These are phyloP conservation scores for Teratosphaeriaceae sp. DNA, from an alignment of 2,329 filamentous ascomycete species.

Conservation along the genomic window DNA sequence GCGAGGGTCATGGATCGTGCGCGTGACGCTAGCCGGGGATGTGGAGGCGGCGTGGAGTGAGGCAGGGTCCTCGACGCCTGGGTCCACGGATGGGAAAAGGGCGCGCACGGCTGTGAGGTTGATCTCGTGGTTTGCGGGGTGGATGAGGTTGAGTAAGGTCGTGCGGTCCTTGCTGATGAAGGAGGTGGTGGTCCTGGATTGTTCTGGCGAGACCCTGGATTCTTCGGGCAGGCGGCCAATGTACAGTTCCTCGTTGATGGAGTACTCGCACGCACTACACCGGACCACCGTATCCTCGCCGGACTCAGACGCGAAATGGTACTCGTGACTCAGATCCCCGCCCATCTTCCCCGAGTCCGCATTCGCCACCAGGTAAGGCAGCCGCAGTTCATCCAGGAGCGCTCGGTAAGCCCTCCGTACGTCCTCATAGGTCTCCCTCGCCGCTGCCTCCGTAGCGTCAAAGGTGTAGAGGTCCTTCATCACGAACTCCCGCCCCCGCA, in stretches of 20 bases:
- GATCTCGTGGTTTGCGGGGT: background rate
- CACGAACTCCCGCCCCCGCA: slow-evolving; percentile 83
- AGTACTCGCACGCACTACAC: slow-evolving; percentile 66
- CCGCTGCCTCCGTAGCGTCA: slow-evolving; percentile 60
- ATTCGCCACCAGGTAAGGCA: slow-evolving; percentile 78
- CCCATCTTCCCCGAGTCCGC: slow-evolving; percentile 97
- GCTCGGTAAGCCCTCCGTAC: slow-evolving; percentile 67
- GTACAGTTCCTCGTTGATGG: slow-evolving; percentile 78
- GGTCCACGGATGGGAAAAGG: too few relatives aligned
- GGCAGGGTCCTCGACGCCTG: too few relatives aligned
- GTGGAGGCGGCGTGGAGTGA: too few relatives aligned
- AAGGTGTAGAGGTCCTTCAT: slow-evolving; percentile 99
- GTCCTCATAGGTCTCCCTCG: slow-evolving; percentile 70
- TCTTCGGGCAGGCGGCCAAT: slow-evolving; percentile 1
- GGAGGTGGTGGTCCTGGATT: background rate
- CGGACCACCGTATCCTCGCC: slow-evolving; percentile 82
- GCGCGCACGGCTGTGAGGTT: too few relatives aligned
- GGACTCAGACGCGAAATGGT: slow-evolving; percentile 70
- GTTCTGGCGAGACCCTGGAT: background rate
- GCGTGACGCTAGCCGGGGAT: too few relatives aligned
- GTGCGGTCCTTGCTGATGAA: slow-evolving; percentile 58
- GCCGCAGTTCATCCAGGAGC: slow-evolving; percentile 74
- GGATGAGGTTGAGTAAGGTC: slow-evolving; percentile 46
- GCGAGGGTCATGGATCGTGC: too few relatives aligned
- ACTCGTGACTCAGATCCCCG: slow-evolving; percentile 88